Percentiles rank a stretch among this genome's conserved stretches.
Evolutionary conservation across 176 grass and related monocot genomes (phyloP).

Genomic region (Aegilops tauschii): DNA sequence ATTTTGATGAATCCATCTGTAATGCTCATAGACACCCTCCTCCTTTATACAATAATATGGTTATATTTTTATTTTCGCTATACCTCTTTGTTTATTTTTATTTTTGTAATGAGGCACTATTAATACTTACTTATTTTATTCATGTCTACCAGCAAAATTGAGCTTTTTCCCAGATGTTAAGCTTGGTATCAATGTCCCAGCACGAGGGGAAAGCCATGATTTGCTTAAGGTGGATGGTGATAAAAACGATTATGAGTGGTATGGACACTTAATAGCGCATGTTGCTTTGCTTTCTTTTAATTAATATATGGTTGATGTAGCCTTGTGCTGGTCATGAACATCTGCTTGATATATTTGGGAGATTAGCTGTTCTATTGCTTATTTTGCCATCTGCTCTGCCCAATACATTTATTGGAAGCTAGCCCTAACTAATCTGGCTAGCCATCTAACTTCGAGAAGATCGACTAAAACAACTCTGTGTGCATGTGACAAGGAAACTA

Average conservation of each 20-base stretch:
- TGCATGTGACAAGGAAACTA: neutral
- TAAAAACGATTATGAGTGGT: constrained; percentile 99
- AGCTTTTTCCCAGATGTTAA: constrained; percentile 71
- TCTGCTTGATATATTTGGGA: constrained; percentile 25
- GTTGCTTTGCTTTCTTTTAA: constrained; percentile 17
- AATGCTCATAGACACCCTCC: constrained; percentile 30
- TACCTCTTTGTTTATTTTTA: constrained; percentile 7
- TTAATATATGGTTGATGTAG: constrained; percentile 9
- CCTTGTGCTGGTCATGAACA: constrained; percentile 3
- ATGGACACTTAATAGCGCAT: constrained; percentile 30
- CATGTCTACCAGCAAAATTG: constrained; percentile 65
- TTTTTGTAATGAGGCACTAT: neutral
- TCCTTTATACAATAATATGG: constrained; percentile 10
- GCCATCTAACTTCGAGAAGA: neutral
- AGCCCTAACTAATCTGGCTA: neutral
- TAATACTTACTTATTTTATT: constrained; percentile 5
- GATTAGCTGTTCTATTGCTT: no score
- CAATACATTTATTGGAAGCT: neutral
- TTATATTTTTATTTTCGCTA: constrained; percentile 5
- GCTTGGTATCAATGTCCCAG: constrained; percentile 63
- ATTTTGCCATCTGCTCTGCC: neutral
- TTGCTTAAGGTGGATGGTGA: constrained; percentile 74
- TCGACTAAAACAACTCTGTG: neutral
- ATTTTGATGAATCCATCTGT: constrained; percentile 90
- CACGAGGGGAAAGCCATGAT: constrained; percentile 64